A percentile compares a stretch with the other conserved stretches of the same genome.
Evolutionary conservation across 2,329 filamentous ascomycete genomes (phyloP).

Genomic region (Mycogone perniciosa): DNA sequence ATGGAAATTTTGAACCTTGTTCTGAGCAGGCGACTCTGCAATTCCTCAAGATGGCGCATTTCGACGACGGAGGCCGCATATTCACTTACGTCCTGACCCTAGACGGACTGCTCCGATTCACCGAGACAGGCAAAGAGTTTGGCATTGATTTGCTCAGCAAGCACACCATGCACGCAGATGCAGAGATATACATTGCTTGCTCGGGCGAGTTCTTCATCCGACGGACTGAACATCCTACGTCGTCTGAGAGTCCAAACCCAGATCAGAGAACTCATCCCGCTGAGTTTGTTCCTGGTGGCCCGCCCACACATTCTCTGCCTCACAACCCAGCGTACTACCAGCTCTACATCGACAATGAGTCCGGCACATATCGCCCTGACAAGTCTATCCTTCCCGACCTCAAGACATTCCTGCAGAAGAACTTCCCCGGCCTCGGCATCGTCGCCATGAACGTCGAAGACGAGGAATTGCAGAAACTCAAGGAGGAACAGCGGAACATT

Average conservation of each 20-base stretch:
- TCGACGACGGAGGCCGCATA: slow-evolving; percentile 75
- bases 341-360: slow-evolving; percentile 91
- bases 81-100: slow-evolving; percentile 91
- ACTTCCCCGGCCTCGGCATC: slow-evolving; percentile 73
- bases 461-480: slow-evolving; percentile 65
- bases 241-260: slow-evolving; percentile 37
- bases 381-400: slow-evolving; percentile 67
- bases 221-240: slow-evolving; percentile 48
- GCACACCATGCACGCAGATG: slow-evolving; percentile 95
- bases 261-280: slow-evolving; percentile 46
- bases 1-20: slow-evolving; percentile 60
- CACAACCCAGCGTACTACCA: slow-evolving; percentile 60
- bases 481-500: slow-evolving; percentile 63
- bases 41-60: slow-evolving; percentile 81
- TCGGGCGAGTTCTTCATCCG: slow-evolving; percentile 91
- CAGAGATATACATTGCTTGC: slow-evolving; percentile 84
- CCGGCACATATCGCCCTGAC: slow-evolving; percentile 86
- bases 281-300: slow-evolving; percentile 40
- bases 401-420: slow-evolving; percentile 60
- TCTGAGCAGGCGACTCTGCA: slow-evolving; percentile 66
- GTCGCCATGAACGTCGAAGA: slow-evolving; percentile 73
- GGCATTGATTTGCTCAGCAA: slow-evolving; percentile 90
- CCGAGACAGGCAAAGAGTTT: slow-evolving; percentile 92
- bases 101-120: slow-evolving; percentile 82
- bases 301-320: slow-evolving; percentile 38